Percentiles rank a stretch among this genome's conserved stretches.
Evolutionary conservation across 805 yeast genomes (phyloP).

Genomic region (Yamadazyma ubonensis): DNA sequence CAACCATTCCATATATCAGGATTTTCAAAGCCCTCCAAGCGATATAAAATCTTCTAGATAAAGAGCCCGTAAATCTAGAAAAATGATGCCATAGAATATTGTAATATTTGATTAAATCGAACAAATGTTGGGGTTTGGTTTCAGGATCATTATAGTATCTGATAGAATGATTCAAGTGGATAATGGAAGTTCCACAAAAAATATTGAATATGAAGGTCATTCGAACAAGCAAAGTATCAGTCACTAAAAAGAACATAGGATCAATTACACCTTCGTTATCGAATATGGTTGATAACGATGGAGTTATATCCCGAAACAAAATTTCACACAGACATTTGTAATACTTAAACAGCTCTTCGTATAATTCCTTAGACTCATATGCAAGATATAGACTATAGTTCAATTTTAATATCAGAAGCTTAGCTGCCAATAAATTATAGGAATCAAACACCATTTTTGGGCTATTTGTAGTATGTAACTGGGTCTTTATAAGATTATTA

Average conservation of each 20-base stretch:
- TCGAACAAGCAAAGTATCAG: conserved; percentile 7
- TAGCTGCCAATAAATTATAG: background rate
- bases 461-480: background rate
- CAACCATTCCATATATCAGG: conserved; percentile 8
- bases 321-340: conserved; percentile 2
- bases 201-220: conserved; percentile 9
- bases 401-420: conserved; percentile 6
- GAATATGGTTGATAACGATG: background rate
- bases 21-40: conserved; percentile 13
- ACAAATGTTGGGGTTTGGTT: conserved; percentile 11
- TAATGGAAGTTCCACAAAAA: conserved; percentile 5
- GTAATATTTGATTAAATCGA: conserved; percentile 3
- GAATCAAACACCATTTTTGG: background rate
- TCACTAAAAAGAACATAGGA: conserved; percentile 5
- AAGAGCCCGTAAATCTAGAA: conserved; percentile 6
- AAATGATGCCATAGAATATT: conserved; percentile 5
- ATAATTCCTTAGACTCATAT: conserved; percentile 1
- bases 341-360: conserved; percentile 3
- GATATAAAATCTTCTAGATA: conserved; percentile 6
- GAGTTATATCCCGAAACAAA: conserved; percentile 1
- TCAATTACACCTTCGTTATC: conserved; percentile 1
- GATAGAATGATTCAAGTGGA: conserved; percentile 13
- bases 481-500: background rate
- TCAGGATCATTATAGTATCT: conserved; percentile 9
- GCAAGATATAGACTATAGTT: conserved; percentile 9